phyloP scores from a whole-genome alignment of 805 yeast species.

The Ogataea chonburiensis region DNA sequence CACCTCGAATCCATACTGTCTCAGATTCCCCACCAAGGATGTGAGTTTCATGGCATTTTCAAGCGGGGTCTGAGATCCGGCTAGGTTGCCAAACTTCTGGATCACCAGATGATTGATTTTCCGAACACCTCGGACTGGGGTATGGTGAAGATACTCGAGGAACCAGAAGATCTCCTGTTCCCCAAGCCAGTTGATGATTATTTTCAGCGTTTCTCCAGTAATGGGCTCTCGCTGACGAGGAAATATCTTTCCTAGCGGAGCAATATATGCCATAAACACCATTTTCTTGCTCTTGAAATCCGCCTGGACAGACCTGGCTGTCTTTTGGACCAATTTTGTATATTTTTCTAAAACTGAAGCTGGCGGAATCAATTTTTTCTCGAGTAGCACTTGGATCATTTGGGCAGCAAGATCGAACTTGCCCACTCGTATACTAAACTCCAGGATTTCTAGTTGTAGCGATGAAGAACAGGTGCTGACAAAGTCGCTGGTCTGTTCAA shows the following conservation, averaged over 20 bases:
- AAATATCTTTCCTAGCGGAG: slow-evolving; percentile 17
- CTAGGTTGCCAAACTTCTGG: slow-evolving; percentile 9
- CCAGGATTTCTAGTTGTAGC: slow-evolving; percentile 15
- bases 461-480: slow-evolving; percentile 10
- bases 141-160: slow-evolving; percentile 21
- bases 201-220: slow-evolving; percentile 5
- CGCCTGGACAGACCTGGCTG: slow-evolving; percentile 18
- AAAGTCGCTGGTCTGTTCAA: slow-evolving; percentile 9
- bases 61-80: slow-evolving; percentile 3
- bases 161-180: slow-evolving; percentile 22
- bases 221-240: slow-evolving; percentile 12
- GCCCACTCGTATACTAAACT: slow-evolving; percentile 12
- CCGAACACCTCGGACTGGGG: background rate
- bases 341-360: slow-evolving; percentile 16
- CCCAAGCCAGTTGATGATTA: slow-evolving; percentile 20
- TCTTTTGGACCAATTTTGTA: slow-evolving; percentile 13
- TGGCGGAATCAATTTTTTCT: slow-evolving; percentile 16
- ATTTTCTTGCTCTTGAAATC: slow-evolving; percentile 18
- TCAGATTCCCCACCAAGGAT: slow-evolving; percentile 20
- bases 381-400: slow-evolving; percentile 15
- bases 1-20: slow-evolving; percentile 9
- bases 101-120: slow-evolving; percentile 9
- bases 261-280: slow-evolving; percentile 27
- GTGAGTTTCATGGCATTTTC: slow-evolving; percentile 24
- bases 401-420: slow-evolving; percentile 23